Base-by-base conservation (phyloP, 1,284 basidiomycete species). In the Malassezia obtusa region DNA sequence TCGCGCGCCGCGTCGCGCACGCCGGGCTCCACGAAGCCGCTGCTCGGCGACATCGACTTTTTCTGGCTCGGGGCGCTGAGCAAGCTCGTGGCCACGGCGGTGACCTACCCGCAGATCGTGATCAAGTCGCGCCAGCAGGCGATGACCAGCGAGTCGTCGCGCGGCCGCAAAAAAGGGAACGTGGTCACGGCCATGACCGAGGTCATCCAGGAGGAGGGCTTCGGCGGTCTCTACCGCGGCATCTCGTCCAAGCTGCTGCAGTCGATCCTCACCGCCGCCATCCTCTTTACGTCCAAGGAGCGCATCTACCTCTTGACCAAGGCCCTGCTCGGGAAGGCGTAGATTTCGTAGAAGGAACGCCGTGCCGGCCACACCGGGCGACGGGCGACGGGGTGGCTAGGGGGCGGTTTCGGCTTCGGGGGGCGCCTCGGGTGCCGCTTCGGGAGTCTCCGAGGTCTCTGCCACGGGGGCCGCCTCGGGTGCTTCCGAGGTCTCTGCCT, bases 21-120 rank as follows among this genome's bases (percentile, higher is more conserved):
- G 38, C 55, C 58, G 15, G 60, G 41, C 17, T 10, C 35, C 14
- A 57, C 45, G 40, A 44, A 52, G 46, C 45, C 46, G 19, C 38
- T 49, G 21, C 64, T 73, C 32, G 47, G 57, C 38, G 71, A 73
- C 56, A 57, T 64, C 43, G 71, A 73, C 61, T 71, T 73, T 31
- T 73, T 73, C 62, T 61, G 68, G 59, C 63, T 73, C 32, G 71
- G 71, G 24, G 71, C 71, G 1, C 58, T 73, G 7, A 59, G 55
- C 45, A 73, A 73, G 61, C 63, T 73, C 12, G 61, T 72, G 38
- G 68, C 71, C 10, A 73, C 71, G 9, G 63, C 67, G 40, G 47
- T 72, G 25, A 73, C 71, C 2, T 73, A 73, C 49, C 71, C 71
- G 5, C 71, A 73, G 57, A 72, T 73, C 45, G 68, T 73, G 11